Evolutionary conservation across 257 asterid species (phyloP), one percentile per base, ranked within the genome.

Genomic region (Nicotiana obtusifolia): DNA sequence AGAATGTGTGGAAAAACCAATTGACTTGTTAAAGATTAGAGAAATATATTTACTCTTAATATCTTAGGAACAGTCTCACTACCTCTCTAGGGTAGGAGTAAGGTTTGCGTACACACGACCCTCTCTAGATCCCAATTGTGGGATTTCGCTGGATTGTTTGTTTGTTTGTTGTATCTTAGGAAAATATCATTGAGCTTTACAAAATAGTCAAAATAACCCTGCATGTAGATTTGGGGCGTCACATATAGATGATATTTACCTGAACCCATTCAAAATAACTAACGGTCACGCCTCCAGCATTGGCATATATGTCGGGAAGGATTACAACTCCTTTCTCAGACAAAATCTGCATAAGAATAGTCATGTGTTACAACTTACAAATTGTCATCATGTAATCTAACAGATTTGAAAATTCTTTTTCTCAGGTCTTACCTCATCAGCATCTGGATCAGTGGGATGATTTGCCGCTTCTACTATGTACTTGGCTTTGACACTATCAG

Each of bases 211-310:
- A 73, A 24, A 15, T 47, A 49, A 47, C 41, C 10, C 5, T 49
- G 16, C 16, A 73, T 4, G 41, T 20, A 73, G 37, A 3, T 14
- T 47, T 47, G 4, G 22, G 37, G 49, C 3, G 41, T 47, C 61
- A 15, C 0, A 4, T 75, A 75, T 26, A 75, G 62, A 75, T 49
- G 80, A 75, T 24, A 41, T 15, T 75, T 90, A 95, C 98, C 98
- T 95, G 98, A 82, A 95, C 98, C 98, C 98, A 95, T 87, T 95
- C 98, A 44, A 95, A 95, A 77, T 93, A 95, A 83, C 98, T 95
- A 64, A 95, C 98, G 2, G 97, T 95, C 80, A 95, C 98, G n/a
- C 98, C 98, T 84, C 98, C 98, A 22, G 98, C 84, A 77, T 95
- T 95, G 19, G 98, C 98, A 80, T 95, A 95, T 68, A 95, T 95